Evolutionary conservation across 176 grass and related monocot species (phyloP).

Genomic region (Olyra latifolia): DNA sequence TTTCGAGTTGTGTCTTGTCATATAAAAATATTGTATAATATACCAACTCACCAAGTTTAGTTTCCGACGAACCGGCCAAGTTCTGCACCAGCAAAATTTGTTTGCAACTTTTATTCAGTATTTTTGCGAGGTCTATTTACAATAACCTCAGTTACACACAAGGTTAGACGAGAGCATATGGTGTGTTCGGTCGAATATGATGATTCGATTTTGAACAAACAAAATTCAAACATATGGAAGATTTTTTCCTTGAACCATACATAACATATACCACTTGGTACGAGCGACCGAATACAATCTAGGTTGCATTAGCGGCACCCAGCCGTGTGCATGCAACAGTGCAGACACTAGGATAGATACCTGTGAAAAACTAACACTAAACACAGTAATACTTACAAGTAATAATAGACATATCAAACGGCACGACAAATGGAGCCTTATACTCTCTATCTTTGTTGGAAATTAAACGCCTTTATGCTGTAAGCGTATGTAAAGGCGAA

Average conservation of each 20-base stretch:
- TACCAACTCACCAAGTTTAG: too few relatives aligned
- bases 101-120: not conserved
- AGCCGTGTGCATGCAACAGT: not conserved
- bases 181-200: too few relatives aligned
- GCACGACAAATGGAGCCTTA: not conserved
- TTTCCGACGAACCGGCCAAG: not conserved
- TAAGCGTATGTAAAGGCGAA: constrained; percentile 81
- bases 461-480: constrained; percentile 68
- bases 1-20: too few relatives aligned
- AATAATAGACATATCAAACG: not conserved
- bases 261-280: too few relatives aligned
- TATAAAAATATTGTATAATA: too few relatives aligned
- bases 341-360: not conserved
- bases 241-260: too few relatives aligned
- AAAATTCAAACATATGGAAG: too few relatives aligned
- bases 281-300: too few relatives aligned
- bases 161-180: not conserved
- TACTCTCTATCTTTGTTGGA: constrained; percentile 67
- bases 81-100: not conserved
- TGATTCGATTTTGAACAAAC: too few relatives aligned
- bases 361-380: not conserved
- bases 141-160: not conserved
- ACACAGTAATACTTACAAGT: not conserved
- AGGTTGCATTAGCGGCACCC: not conserved
- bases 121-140: not conserved